These are phyloP conservation scores for Lichtheimia corymbifera DNA, from an alignment of 371 early-diverging fungal species.

Conservation along the genomic window DNA sequence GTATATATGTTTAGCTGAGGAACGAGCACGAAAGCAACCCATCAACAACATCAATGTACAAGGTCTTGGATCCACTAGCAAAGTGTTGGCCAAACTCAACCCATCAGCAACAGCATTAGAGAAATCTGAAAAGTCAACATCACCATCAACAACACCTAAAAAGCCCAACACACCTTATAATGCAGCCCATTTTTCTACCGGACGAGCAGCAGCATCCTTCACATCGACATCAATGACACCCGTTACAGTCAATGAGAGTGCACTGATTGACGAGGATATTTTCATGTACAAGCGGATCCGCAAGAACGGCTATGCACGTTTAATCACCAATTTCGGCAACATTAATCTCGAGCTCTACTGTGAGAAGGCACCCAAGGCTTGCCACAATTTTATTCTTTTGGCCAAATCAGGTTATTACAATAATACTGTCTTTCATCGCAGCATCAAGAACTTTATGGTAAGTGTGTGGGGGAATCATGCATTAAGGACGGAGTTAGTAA, in stretches of 20 bases:
- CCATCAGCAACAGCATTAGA: conserved; percentile 42
- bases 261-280: conserved; percentile 76
- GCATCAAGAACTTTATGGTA: conserved; percentile 90
- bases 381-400: conserved; percentile 90
- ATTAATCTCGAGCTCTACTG: conserved; percentile 87
- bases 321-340: conserved; percentile 84
- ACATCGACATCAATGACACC: conserved; percentile 85
- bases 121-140: conserved; percentile 20
- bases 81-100: conserved; percentile 54
- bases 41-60: conserved; percentile 68
- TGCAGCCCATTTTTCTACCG: conserved; percentile 83
- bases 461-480: background rate
- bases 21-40: conserved; percentile 49
- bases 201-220: conserved; percentile 79
- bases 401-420: conserved; percentile 87
- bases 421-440: conserved; percentile 80
- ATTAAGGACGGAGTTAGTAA: background rate
- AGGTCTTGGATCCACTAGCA: conserved; percentile 58
- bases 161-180: conserved; percentile 63
- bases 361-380: conserved; percentile 80
- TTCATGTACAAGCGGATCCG: conserved; percentile 84
- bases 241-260: conserved; percentile 70
- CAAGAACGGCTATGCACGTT: conserved; percentile 73
- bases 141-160: conserved; percentile 25
- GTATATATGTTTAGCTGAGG: conserved; percentile 31